Evolutionary conservation across 768 basidiomycete species (phyloP), one percentile per base, ranked within the genome.

Genomic region (Trametes punicea): DNA sequence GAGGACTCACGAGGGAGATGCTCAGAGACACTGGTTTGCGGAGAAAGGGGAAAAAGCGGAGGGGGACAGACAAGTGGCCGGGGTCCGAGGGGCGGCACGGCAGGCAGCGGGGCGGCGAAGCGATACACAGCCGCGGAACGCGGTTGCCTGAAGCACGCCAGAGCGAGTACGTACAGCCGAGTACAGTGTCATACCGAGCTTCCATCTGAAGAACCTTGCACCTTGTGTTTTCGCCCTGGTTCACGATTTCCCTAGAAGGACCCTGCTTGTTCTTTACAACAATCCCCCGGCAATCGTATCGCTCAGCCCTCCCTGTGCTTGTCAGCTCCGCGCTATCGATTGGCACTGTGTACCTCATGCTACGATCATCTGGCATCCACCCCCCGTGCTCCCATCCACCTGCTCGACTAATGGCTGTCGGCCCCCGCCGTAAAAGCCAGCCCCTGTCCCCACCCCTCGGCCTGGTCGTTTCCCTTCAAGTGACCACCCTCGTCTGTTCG

Each of bases 341-440:
- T 39, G 30, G 29, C 21, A 41, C 42, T 49, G 26, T 46, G 44
- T 25, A 46, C 48, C 40, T 44, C 46, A 50, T 49, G 47, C 31
- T 45, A 34, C 36, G 45, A 48, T 55, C 54, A 48, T 49, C 54
- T 51, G 50, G 39, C 29, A n/a, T 15, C 53, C 51, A 30, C 51
- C 21, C 41, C 41, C 51, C 33, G 44, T 20, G 23, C 46, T 30
- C 45, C 8, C 44, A 21, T 41, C 45, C 49, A 29, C 36, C 49
- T 45, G 9, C 20, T 15, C 45, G 25, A 7, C 26, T 41, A 30
- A 51, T 48, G 29, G n/a, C 48, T 46, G 38, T 39, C 48, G 33
- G 18, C 31, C 31, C 25, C 23, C 38, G n/a, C 46, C 57, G 57
- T 59, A 59, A 59, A 59, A 59, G 40, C 51, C 51, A 23, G 27